A percentile compares a stretch with the other conserved stretches of the same genome.
Evolutionary conservation across 768 basidiomycete genomes (phyloP).

Genomic region (Boletus huronensis): DNA sequence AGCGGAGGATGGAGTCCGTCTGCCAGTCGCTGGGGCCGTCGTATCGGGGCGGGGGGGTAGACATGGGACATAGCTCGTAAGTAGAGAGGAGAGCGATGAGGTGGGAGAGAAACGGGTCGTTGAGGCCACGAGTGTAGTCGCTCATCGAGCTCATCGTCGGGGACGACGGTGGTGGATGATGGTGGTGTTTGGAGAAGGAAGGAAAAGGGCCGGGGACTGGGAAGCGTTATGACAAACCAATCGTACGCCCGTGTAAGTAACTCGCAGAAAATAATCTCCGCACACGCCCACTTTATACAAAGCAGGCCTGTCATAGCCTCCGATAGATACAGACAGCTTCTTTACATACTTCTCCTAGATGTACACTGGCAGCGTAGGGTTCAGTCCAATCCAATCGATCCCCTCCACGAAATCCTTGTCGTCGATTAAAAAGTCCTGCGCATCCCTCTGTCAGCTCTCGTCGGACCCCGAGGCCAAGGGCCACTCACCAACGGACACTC

Average conservation of each 20-base stretch:
- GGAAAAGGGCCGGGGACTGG: neutral
- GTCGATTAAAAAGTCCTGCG: slow-evolving; percentile 81
- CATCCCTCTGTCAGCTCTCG: slow-evolving; percentile 6
- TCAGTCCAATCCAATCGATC: slow-evolving; percentile 67
- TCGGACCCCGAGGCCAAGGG: neutral
- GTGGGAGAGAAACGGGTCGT: slow-evolving; percentile 47
- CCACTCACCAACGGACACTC: slow-evolving; percentile 66
- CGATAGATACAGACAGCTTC: slow-evolving; percentile 3
- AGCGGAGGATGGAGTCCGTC: slow-evolving; percentile 54
- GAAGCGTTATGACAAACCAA: neutral
- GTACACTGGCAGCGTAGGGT: slow-evolving; percentile 78
- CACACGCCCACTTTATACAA: neutral
- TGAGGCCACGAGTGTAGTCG: slow-evolving; percentile 18
- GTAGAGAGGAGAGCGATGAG: slow-evolving; percentile 56
- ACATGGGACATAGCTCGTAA: slow-evolving; percentile 52
- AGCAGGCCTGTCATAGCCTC: neutral
- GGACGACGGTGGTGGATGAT: slow-evolving; percentile 3
- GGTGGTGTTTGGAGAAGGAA: slow-evolving; percentile 5
- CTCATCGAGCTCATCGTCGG: slow-evolving; percentile 35
- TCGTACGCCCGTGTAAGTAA: neutral
- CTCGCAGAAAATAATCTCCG: slow-evolving; percentile 21
- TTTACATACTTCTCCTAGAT: slow-evolving; percentile 40
- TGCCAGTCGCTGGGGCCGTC: slow-evolving; percentile 56
- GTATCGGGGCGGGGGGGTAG: slow-evolving; percentile 51
- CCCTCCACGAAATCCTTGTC: slow-evolving; percentile 68